phyloP scores from a whole-genome alignment of 2,329 filamentous ascomycete genomes.

The Aspergillus jensenii region DNA sequence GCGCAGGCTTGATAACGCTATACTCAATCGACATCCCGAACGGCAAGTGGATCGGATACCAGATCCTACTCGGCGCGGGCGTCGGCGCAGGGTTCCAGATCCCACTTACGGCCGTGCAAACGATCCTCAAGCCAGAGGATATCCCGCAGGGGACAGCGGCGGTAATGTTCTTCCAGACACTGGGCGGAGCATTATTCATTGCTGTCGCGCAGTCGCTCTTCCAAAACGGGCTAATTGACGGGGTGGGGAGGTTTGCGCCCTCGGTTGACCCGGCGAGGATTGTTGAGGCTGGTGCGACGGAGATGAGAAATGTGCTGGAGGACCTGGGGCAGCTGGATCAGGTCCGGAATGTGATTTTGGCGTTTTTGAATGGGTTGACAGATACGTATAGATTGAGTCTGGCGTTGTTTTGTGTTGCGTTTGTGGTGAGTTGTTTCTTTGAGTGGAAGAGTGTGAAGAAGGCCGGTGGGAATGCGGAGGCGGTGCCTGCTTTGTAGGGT shows the following conservation, averaged over 20 bases:
- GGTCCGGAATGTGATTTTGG: slow-evolving; percentile 2
- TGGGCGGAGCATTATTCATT: slow-evolving; percentile 50
- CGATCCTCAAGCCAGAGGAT: slow-evolving; percentile 32
- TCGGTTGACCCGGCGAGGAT: neutral
- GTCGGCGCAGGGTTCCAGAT: slow-evolving; percentile 39
- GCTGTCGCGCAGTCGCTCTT: slow-evolving; percentile 54
- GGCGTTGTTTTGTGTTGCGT: slow-evolving; percentile 5
- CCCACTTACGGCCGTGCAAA: slow-evolving; percentile 37
- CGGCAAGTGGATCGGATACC: slow-evolving; percentile 41
- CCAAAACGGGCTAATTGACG: slow-evolving; percentile 48
- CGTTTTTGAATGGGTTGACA: slow-evolving; percentile 1
- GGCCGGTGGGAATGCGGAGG: slow-evolving; percentile 2
- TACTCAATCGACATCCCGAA: slow-evolving; percentile 33
- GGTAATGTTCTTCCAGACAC: slow-evolving; percentile 39
- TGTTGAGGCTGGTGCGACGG: slow-evolving; percentile 6
- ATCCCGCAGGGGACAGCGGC: slow-evolving; percentile 36
- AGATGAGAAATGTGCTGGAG: neutral
- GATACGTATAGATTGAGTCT: slow-evolving; percentile 6
- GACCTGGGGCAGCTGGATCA: neutral
- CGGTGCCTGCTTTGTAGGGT: slow-evolving; percentile 2
- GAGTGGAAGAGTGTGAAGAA: slow-evolving; percentile 16
- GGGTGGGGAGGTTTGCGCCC: neutral
- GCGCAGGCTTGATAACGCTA: slow-evolving; percentile 43
- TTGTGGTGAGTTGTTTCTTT: slow-evolving; percentile 1
- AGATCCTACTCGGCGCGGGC: slow-evolving; percentile 36